Conservation (phyloP, 768 basidiomycete genomes). For the Tephrocybe sp. region DNA sequence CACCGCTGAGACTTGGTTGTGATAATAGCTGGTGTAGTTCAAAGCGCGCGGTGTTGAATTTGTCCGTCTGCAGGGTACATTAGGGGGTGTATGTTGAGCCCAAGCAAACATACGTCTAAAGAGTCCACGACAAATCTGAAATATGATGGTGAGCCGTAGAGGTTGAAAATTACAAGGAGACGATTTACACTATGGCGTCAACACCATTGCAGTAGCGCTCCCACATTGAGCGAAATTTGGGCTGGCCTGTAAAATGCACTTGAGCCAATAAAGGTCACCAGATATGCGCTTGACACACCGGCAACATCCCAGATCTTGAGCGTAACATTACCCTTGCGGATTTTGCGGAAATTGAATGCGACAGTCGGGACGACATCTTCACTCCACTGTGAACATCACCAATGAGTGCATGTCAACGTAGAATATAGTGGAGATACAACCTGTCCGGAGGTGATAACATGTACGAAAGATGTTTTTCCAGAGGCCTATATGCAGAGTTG, state of each 20-base stretch:
- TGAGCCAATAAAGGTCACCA: slow-evolving; percentile 9
- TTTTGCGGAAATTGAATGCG: slow-evolving; percentile 87
- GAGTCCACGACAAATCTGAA: slow-evolving; percentile 91
- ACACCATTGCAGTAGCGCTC: slow-evolving; percentile 92
- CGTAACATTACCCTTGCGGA: slow-evolving; percentile 85
- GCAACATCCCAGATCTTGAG: slow-evolving; percentile 97
- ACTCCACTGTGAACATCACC: slow-evolving; percentile 61
- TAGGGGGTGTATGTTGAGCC: background rate
- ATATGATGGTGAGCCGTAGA: background rate
- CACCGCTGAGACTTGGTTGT: slow-evolving; percentile 62
- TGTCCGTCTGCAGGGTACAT: slow-evolving; percentile 53
- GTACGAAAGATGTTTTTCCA: slow-evolving; percentile 93
- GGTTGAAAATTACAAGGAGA: background rate
- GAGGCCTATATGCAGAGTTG: slow-evolving; percentile 57
- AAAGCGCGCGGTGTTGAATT: slow-evolving; percentile 79
- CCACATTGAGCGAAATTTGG: slow-evolving; percentile 95
- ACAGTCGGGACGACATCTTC: slow-evolving; percentile 97
- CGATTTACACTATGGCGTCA: slow-evolving; percentile 82
- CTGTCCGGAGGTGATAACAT: slow-evolving; percentile 86
- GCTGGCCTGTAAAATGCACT: slow-evolving; percentile 56
- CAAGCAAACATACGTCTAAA: slow-evolving; percentile 58
- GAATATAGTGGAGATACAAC: slow-evolving; percentile 31
- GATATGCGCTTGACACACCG: slow-evolving; percentile 43
- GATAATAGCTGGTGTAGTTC: slow-evolving; percentile 79
- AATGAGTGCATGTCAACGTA: slow-evolving; percentile 3